Conservation (phyloP, 23 red algal genomes). For the Gracilaria gracilis region DNA sequence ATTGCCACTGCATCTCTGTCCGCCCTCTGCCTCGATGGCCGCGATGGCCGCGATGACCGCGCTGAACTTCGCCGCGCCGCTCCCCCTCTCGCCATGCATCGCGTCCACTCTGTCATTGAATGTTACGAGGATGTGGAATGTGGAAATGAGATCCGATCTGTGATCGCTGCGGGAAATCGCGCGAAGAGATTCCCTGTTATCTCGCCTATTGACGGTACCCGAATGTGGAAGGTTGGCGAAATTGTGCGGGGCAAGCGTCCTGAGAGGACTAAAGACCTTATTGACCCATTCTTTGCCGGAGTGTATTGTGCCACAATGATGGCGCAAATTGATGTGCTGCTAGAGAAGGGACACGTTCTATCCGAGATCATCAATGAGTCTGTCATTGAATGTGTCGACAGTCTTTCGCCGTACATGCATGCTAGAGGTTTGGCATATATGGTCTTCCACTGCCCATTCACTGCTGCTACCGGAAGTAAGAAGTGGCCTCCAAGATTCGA, state of each 20-base stretch:
- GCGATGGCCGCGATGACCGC: too few relatives aligned
- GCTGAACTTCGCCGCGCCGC: too few relatives aligned
- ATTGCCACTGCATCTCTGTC: too few relatives aligned
- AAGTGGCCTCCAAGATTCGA: constrained; percentile 99
- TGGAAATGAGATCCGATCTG: constrained; percentile 96
- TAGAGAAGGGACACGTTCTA: constrained; percentile 91
- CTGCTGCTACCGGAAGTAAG: constrained; percentile 82
- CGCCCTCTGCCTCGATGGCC: too few relatives aligned
- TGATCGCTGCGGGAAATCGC: constrained; percentile 83
- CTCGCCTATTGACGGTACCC: constrained; percentile 92
- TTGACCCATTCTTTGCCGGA: constrained; percentile 94
- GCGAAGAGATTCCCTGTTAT: constrained; percentile 85
- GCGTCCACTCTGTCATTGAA: constrained; percentile 87
- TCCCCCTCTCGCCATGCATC: too few relatives aligned
- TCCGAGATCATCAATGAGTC: constrained; percentile 99
- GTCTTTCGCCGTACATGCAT: constrained; percentile 98
- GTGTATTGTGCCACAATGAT: constrained; percentile 99
- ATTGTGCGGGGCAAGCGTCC: constrained; percentile 73
- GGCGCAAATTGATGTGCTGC: constrained; percentile 98
- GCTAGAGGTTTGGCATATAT: constrained; percentile 97
- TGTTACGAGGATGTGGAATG: constrained; percentile 98
- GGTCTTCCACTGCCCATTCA: constrained; percentile 97
- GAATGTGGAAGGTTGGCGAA: constrained; percentile 97
- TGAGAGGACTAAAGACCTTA: constrained; percentile 25
- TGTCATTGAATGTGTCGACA: constrained; percentile 97